phyloP scores from a whole-genome alignment of 371 early-diverging fungal genomes.

The Mucor circinelloides region DNA sequence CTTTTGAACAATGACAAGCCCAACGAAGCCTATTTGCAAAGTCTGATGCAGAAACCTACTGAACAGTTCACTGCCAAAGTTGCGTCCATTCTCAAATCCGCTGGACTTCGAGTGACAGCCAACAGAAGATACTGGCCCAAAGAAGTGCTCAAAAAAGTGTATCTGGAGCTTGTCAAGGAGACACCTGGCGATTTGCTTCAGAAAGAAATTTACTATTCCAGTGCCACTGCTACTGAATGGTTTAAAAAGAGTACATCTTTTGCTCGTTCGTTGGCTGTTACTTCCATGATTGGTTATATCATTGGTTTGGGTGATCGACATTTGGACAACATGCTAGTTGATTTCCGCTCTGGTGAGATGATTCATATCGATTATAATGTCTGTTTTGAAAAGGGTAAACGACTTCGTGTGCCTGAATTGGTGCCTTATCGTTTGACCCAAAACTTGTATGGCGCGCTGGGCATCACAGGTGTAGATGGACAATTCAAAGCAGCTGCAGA shows the following conservation, averaged over 20 bases:
- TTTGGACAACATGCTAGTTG: conserved; percentile 95
- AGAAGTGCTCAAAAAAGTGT: conserved; percentile 61
- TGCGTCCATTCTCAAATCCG: conserved; percentile 47
- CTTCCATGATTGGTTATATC: conserved; percentile 94
- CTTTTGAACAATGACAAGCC: conserved; percentile 29
- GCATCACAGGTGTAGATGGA: conserved; percentile 83
- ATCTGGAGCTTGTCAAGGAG: conserved; percentile 60
- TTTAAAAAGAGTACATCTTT: conserved; percentile 74
- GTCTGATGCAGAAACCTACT: conserved; percentile 31
- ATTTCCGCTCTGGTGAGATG: conserved; percentile 81
- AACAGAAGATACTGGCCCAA: conserved; percentile 70
- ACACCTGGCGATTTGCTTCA: conserved; percentile 72
- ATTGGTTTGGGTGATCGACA: conserved; percentile 99
- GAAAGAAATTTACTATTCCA: conserved; percentile 58
- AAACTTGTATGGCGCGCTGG: conserved; percentile 79
- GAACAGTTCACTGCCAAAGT: conserved; percentile 50
- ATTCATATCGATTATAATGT: conserved; percentile 99
- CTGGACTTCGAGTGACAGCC: conserved; percentile 51
- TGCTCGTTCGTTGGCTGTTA: conserved; percentile 89
- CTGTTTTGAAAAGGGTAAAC: conserved; percentile 94
- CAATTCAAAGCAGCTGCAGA: conserved; percentile 76
- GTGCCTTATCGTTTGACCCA: conserved; percentile 97
- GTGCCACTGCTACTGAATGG: conserved; percentile 68
- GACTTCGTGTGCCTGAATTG: conserved; percentile 90
- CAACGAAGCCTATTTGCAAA: conserved; percentile 26